Evolutionary conservation across 768 basidiomycete genomes (phyloP), one percentile per base, ranked within the genome.

Genomic region (Chalciporus piperatus): DNA sequence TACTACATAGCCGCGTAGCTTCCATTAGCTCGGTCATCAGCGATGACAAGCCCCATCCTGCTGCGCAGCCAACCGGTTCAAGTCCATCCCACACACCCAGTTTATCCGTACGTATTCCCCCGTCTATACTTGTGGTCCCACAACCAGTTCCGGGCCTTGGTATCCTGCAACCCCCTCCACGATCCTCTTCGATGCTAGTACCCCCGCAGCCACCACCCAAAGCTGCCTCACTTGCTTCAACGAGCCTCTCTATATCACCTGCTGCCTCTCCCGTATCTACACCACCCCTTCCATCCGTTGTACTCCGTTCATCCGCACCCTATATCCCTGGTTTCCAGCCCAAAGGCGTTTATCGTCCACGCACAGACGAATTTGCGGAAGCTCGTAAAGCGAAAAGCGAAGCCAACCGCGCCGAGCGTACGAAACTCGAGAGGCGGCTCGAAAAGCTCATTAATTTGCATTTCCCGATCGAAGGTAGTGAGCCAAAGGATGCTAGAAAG

Each of bases 291-390:
- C 65, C 65, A 4, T 45, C 59, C 16, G 51, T 48, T 12, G 48
- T 53, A 7, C 51, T 50, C 14, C 67, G 61, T 45, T 54, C 66
- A 44, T 61, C 70, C 5, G 82, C 85, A 1, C 88, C 86, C 2
- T 98, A 98, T 65, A 84, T 87, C 41, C 84, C 91, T 3, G 92
- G 93, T 1, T 99, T 98, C 65, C 96, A 99, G 66, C 96, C 96
- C 6, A 87, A 79, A 60, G 95, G 95, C 5, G 82, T 93, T 5
- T 86, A 82, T 64, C 74, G 85, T 12, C 83, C 79, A 6, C 80
- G 87, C 33, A 97, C 94, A 7, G 92, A 91, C 48, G 89, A 92
- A 48, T 98, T 92, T 60, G 50, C 50, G 4, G 77, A 78, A 4
- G 57, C 74, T 11, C 74, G 77, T 23, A 70, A 63, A 17, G 55